Base-by-base conservation (phyloP, 2,329 filamentous ascomycete species). In the Emergomyces pasteurianus region DNA sequence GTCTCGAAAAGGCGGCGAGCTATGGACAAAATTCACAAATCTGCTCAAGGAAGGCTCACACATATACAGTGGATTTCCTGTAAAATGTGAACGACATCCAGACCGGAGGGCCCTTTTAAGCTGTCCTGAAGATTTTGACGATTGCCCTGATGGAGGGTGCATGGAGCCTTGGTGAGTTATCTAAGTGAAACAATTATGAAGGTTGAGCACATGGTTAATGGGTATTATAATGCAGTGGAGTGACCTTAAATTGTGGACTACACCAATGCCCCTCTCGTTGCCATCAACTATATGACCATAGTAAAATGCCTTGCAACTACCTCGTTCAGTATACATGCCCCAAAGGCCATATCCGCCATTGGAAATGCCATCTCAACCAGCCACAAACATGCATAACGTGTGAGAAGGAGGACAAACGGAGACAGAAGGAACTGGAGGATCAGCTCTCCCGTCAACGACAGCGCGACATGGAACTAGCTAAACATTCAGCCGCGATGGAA, bases 71-170 rank as follows among this genome's bases (percentile, higher is more conserved):
- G 86, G 86, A 0, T 71, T 89, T 0, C 83, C 83, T 0, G 77
- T 87, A 0, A 71, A 74, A 8, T 89, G 86, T 61, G 78, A 85
- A 62, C 78, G 79, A 21, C 87, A 89, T 65, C 81, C 81, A 0
- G 70, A 81, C 0, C 78, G 69, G 21, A 76, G 63, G 0, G 74
- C 77, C 0, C 42, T 84, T 0, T 65, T 90, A 0, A 71, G 69
- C 1, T 69, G 69, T 0, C 78, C 80, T 0, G 69, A 78, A 0
- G 83, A 89, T 49, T 91, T 91, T 66, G 80, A 84, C 2, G 71
- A 80, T 21, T 87, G 82, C 46, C 87, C 87, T 0, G 86, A 91
- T 67, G 88, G 88, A 4, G 88, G 88, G 0, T 91, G 88, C 63
- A 74, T 74, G 0, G 76, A 83, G 56, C 77, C 76, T 23, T 91